Base-by-base conservation (phyloP, 345 rosid species). In the Brassica incana region DNA sequence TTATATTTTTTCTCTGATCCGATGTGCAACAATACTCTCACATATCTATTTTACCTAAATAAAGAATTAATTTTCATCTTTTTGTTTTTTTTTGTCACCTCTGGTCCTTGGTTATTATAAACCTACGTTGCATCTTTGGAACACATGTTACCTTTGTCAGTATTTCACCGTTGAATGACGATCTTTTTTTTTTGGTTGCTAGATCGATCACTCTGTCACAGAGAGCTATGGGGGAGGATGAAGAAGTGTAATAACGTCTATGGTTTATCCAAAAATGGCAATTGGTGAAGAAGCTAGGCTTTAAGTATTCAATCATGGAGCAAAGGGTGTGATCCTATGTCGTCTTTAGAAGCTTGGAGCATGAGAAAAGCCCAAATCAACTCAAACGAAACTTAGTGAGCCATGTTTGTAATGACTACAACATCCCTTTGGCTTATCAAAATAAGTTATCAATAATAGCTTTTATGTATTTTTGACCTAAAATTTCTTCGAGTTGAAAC, bases 151-250 rank as follows among this genome's bases (percentile, higher is more conserved):
- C 5, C 29, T 20, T 18, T 58, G 29, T 20, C 29, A 58, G 29
- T 58, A 20, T 18, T 58, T 58, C 61, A 56, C 61, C 1, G 27
- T 18, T 9, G 27, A 18, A 45, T 45, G 54, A 45, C 54, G 54
- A 8, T 58, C 0, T 56, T 6, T 18, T 56, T 56, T 56, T 35
- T 36, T 43, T 9, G 14, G n/a, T 60, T 70, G 18, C 33, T 84
- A 84, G 92, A 83, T 88, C n/a, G 88, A 85, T 66, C 86, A 80
- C 50, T 82, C 89, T 0, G 62, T 87, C 1, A 70, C 84, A 45
- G 92, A 88, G 81, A 88, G 89, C 76, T 86, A 87, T 12, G 90
- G 82, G 48, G 90, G 78, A 14, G 63, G 86, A 77, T 90, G 89
- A 52, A 90, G 36, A 77, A 77, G 63, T 68, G 86, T 86, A 78